Base-by-base conservation (phyloP, 805 yeast genomes). In the Grigorovia yakushimaensis region DNA sequence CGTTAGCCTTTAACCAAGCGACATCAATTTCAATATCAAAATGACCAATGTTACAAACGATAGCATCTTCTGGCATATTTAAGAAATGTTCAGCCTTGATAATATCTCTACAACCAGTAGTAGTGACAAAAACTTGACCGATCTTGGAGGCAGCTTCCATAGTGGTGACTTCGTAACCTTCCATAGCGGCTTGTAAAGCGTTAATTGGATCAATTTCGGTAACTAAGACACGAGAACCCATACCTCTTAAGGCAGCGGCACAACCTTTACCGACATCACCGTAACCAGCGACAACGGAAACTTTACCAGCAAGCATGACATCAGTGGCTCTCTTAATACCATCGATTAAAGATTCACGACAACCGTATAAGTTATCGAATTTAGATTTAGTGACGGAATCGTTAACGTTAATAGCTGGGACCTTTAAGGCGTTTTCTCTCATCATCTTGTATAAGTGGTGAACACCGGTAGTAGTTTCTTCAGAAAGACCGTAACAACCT, bases 181-280 rank as follows among this genome's bases (percentile, higher is more conserved):
- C 86, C 72, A 93, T 97, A 62, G 98, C 97, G 61, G 98, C 98
- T 79, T 91, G 98, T 66, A 91, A 79, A 60, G 98, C 98, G 72
- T 91, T 91, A 77, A 91, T 91, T 68, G 98, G 98, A 74, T 91
- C 98, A 65, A 91, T 77, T 79, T 91, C 98, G 60, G 98, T 84
- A 66, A 91, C 88, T 58, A 93, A 79, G 62, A 91, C 98, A 73
- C 96, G 86, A 59, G 98, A 96, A 78, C 98, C 98, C 97, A 91
- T 89, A 69, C 94, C 89, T 76, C 87, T 84, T 66, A 93, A 81
- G 58, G 98, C 96, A 87, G 88, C 84, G 71, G 96, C 97, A 81
- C 98, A 91, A 73, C 98, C 98, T 78, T 91, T 91, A 78, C 98
- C 98, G 68, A 91, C 98, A 70, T 91, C 98, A 81, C 98, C 98